Conservation (phyloP, 768 basidiomycete genomes). For the Clathrus columnatus region DNA sequence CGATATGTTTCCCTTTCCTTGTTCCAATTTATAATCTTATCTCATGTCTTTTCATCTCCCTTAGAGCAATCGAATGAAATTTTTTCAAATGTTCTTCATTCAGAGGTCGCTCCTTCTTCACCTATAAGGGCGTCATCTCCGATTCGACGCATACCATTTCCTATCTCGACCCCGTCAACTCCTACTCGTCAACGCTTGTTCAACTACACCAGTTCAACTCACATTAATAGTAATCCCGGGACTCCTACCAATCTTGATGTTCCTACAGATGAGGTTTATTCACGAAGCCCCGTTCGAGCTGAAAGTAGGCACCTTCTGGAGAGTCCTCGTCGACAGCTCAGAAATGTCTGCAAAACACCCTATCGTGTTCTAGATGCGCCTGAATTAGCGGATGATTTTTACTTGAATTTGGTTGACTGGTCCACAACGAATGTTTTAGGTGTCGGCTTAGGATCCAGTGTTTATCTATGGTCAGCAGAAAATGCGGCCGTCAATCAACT, state of each 20-base stretch:
- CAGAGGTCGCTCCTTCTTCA: slow-evolving; percentile 67
- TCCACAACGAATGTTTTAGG: slow-evolving; percentile 90
- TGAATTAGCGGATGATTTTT: slow-evolving; percentile 96
- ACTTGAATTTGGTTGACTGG: slow-evolving; percentile 97
- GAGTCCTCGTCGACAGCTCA: slow-evolving; percentile 70
- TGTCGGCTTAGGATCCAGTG: slow-evolving; percentile 84
- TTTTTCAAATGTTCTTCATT: slow-evolving; percentile 68
- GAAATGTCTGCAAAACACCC: slow-evolving; percentile 87
- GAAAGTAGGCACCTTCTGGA: slow-evolving; percentile 77
- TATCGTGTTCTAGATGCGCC: slow-evolving; percentile 97
- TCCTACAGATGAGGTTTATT: slow-evolving; percentile 82
- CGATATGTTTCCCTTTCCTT: slow-evolving; percentile 14
- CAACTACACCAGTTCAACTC: slow-evolving; percentile 4
- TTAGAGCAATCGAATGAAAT: slow-evolving; percentile 79
- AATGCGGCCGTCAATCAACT: slow-evolving; percentile 89
- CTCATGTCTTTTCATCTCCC: background rate
- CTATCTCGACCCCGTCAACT: slow-evolving; percentile 29
- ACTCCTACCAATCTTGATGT: slow-evolving; percentile 49
- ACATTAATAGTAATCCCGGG: slow-evolving; percentile 15
- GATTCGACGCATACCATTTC: slow-evolving; percentile 31
- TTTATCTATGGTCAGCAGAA: slow-evolving; percentile 96
- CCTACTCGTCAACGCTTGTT: slow-evolving; percentile 34
- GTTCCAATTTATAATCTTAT: slow-evolving; percentile 15
- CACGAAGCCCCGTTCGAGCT: slow-evolving; percentile 80
- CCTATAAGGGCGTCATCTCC: slow-evolving; percentile 55